Conservation (phyloP, 306 rosid species). For the Castanea mollissima region DNA sequence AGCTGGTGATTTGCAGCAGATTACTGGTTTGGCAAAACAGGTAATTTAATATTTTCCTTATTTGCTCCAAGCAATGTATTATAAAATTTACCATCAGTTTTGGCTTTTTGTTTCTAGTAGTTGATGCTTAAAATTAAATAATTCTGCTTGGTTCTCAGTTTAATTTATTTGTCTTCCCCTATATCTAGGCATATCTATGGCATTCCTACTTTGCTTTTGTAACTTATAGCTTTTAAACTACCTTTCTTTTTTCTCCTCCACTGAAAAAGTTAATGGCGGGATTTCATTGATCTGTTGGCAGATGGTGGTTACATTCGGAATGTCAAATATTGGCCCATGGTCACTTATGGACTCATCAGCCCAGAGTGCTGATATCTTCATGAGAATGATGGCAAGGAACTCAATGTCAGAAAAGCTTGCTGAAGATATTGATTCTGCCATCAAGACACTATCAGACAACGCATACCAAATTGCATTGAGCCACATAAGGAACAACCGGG, state of each 20-base stretch:
- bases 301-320: slow-evolving; percentile 95
- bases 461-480: slow-evolving; percentile 80
- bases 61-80: neutral
- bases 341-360: slow-evolving; percentile 81
- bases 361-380: slow-evolving; percentile 81
- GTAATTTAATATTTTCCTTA: slow-evolving; percentile 31
- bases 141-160: neutral
- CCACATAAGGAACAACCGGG: slow-evolving; percentile 93
- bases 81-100: too few species aligned
- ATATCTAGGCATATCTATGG: neutral
- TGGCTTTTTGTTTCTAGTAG: neutral
- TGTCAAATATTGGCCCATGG: slow-evolving; percentile 99
- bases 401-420: slow-evolving; percentile 98
- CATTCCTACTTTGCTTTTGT: neutral
- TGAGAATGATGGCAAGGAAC: slow-evolving; percentile 99
- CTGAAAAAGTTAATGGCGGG: neutral
- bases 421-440: slow-evolving; percentile 82
- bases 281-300: slow-evolving; percentile 40
- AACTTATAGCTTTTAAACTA: neutral
- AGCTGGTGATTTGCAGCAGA: slow-evolving; percentile 96
- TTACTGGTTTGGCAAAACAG: slow-evolving; percentile 94
- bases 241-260: too few species aligned
- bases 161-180: neutral
- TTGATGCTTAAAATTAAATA: neutral
- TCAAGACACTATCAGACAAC: slow-evolving; percentile 79